Evolutionary conservation across 805 yeast genomes (phyloP), one percentile per base, ranked within the genome.

Genomic region (Cyberlindnera nakhonratchasimensis): DNA sequence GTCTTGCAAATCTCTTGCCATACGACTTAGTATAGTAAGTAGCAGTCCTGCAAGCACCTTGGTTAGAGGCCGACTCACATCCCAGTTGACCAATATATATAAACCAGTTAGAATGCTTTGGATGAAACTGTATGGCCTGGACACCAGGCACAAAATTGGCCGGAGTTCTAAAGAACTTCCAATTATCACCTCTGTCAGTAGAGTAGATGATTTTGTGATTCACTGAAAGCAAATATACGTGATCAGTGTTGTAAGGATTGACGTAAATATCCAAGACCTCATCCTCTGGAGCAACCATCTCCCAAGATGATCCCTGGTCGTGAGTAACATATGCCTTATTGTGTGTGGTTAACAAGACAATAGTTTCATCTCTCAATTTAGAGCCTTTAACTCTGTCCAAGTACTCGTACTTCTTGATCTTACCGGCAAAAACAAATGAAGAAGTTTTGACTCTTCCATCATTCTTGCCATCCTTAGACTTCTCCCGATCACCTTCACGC

Each of bases 51-150:
- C 97, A 90, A 14, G 54, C 39, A 26, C 59, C 60, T 18, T 46
- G 41, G 7, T 43, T 49, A 11, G 55, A 29, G 9, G 36, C 40
- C 10, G 47, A 28, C 11, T 56, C 62, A 62, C 95, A 84, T 13
- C 74, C 73, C 22, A 71, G 67, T 33, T 75, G 75, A 4, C 93
- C 86, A 51, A 75, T 74, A 73, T 85, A 83, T 28, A 93, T 80
- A 52, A 88, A 77, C 57, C 77, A 72, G 7, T 74, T 63, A 1
- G 74, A 56, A 45, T 78, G 71, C 6, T 63, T 63, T 20, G 80
- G 77, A 59, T 83, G 82, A 69, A 88, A 90, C 11, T 78, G 66
- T 29, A 89, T 55, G 1, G 77, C 71, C 46, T 38, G 80, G 64
- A 51, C 77, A 69, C 62, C 62, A 16, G 69, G 65, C 17, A 75